A percentile compares a stretch with the other conserved stretches of the same genome.
Evolutionary conservation across 306 rosid species (phyloP).

Genomic region (Quercus agrifolia): DNA sequence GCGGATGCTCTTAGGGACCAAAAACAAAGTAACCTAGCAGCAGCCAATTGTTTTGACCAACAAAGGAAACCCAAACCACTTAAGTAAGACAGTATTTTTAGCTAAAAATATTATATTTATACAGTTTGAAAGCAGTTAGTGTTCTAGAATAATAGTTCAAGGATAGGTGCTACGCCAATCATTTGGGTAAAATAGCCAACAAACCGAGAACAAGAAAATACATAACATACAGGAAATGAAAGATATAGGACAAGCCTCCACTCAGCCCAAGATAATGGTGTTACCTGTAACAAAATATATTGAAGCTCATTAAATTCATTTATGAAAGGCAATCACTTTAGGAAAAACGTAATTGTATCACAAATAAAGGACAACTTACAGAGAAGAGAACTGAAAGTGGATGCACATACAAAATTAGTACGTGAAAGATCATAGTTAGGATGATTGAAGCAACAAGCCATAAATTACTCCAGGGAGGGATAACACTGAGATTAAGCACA

Average conservation of each 20-base stretch:
- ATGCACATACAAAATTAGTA: constrained; percentile 73
- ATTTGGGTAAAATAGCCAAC: neutral
- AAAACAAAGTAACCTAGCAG: neutral
- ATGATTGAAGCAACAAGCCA: constrained; percentile 96
- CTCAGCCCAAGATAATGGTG: constrained; percentile 85
- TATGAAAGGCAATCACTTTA: constrained; percentile 2
- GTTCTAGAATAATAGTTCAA: neutral
- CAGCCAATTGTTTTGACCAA: neutral
- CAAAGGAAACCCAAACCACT: neutral
- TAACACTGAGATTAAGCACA: constrained; percentile 50
- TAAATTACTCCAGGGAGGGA: constrained; percentile 96
- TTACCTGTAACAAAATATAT: constrained; percentile 52
- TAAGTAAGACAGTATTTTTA: neutral
- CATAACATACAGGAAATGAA: constrained; percentile 76
- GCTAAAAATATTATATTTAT: neutral
- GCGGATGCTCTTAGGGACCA: neutral
- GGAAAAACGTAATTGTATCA: constrained; percentile 16
- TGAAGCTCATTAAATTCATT: constrained; percentile 14
- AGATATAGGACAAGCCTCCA: constrained; percentile 87
- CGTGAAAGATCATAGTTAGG: constrained; percentile 82
- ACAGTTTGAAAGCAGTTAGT: neutral
- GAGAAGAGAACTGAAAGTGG: constrained; percentile 96
- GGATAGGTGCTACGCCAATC: neutral
- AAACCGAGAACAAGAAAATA: constrained; percentile 16
- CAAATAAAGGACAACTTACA: constrained; percentile 54